These are phyloP conservation scores for Eutrema japonicum DNA, from an alignment of 345 rosid species.

Conservation along the genomic window DNA sequence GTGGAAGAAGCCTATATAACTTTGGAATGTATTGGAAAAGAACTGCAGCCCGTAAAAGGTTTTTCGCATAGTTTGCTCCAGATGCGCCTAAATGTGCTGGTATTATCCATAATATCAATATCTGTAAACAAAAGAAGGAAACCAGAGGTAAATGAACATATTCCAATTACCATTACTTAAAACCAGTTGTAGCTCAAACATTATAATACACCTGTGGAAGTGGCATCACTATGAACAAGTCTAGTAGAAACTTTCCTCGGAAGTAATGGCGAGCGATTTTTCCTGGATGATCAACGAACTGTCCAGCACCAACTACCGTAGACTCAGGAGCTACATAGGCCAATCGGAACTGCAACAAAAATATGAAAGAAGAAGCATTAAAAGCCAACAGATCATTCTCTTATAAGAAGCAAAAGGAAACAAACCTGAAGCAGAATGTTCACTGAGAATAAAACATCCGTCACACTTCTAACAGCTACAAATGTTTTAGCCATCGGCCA, in stretches of 20 bases:
- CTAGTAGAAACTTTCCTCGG: slow-evolving; percentile 58
- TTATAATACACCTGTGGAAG: slow-evolving; percentile 86
- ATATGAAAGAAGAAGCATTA: background rate
- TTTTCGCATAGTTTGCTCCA: slow-evolving; percentile 77
- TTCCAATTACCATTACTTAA: background rate
- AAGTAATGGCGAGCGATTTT: slow-evolving; percentile 71
- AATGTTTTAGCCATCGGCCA: slow-evolving; percentile 52
- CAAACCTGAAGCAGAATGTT: slow-evolving; percentile 87
- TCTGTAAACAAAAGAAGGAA: slow-evolving; percentile 47
- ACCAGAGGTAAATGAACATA: slow-evolving; percentile 5
- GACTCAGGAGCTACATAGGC: slow-evolving; percentile 87
- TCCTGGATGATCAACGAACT: slow-evolving; percentile 81
- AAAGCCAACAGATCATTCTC: background rate
- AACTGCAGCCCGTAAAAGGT: slow-evolving; percentile 62
- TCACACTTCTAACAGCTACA: slow-evolving; percentile 59
- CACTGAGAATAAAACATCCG: slow-evolving; percentile 66
- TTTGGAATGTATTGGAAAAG: slow-evolving; percentile 79
- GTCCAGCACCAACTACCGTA: slow-evolving; percentile 82
- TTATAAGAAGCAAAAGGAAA: slow-evolving; percentile 10
- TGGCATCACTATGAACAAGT: slow-evolving; percentile 67
- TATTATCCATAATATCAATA: slow-evolving; percentile 55
- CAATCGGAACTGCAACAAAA: slow-evolving; percentile 69
- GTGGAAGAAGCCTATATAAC: slow-evolving; percentile 66
- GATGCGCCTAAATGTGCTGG: slow-evolving; percentile 49
- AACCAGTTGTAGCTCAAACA: background rate